phyloP scores from a whole-genome alignment of 2,329 filamentous ascomycete genomes.

The Phyllosticta citribraziliensis region DNA sequence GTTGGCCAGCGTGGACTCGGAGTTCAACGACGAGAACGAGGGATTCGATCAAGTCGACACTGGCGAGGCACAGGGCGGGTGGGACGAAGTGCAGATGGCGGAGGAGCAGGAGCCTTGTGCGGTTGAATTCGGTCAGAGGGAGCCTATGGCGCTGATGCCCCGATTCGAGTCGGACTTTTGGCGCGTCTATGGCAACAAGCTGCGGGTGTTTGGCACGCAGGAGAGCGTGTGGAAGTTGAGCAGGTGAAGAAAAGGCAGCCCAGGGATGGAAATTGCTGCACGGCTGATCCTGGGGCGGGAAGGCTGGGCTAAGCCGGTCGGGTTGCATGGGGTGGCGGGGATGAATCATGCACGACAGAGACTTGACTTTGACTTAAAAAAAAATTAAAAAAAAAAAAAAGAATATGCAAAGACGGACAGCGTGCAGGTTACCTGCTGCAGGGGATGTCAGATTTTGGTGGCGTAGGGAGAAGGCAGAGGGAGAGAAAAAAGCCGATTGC shows the following conservation, averaged over 20 bases:
- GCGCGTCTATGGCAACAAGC: conserved; percentile 47
- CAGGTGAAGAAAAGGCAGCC: not conserved
- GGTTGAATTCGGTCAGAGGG: not conserved
- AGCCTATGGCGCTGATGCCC: conserved; percentile 40
- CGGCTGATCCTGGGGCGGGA: not conserved
- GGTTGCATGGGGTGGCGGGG: not conserved
- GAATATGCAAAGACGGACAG: not conserved
- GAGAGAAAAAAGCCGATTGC: too few relatives aligned
- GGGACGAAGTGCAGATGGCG: conserved; percentile 7
- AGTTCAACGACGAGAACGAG: not conserved
- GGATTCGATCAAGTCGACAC: not conserved
- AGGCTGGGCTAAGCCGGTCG: not conserved
- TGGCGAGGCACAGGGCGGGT: not conserved
- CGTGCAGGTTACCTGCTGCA: not conserved
- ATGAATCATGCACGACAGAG: not conserved
- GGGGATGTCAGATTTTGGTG: not conserved
- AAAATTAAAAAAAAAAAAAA: too few relatives aligned
- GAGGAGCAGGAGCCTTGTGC: conserved; percentile 11
- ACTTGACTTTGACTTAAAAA: not conserved
- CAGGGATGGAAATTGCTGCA: not conserved
- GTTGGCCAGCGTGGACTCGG: not conserved
- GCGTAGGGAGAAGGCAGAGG: too few relatives aligned
- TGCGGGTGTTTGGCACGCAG: conserved; percentile 50
- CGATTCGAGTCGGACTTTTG: conserved; percentile 44
- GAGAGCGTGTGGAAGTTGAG: conserved; percentile 30